A percentile compares a stretch with the other conserved stretches of the same genome.
Conservation (phyloP, 257 asterid genomes). For the Verbena officinalis region DNA sequence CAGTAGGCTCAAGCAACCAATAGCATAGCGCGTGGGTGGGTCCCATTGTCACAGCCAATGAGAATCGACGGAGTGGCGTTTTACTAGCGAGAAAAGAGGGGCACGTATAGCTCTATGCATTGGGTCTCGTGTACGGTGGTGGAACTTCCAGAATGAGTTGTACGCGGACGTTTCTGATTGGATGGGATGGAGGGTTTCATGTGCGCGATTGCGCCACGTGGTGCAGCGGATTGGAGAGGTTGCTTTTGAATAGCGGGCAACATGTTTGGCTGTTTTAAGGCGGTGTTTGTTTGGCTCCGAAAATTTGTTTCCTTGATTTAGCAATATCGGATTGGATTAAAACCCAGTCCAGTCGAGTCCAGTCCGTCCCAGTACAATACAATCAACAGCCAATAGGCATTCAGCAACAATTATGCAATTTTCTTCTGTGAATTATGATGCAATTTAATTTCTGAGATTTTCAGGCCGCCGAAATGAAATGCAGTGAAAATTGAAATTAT, state of each 20-base stretch:
- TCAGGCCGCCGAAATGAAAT: too few species aligned
- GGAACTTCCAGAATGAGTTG: conserved; percentile 31
- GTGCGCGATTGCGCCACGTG: conserved; percentile 31
- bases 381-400: too few species aligned
- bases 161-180: conserved; percentile 15
- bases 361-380: too few species aligned
- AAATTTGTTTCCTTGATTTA: neutral
- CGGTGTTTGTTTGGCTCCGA: conserved; percentile 13
- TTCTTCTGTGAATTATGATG: too few species aligned
- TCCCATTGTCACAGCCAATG: conserved; percentile 33
- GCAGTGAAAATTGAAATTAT: too few species aligned
- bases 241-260: neutral
- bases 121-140: conserved; percentile 36
- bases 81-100: conserved; percentile 24
- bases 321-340: neutral
- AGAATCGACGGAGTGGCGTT: conserved; percentile 38
- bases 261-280: conserved; percentile 12
- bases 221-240: neutral
- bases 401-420: too few species aligned
- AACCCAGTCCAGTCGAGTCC: too few species aligned
- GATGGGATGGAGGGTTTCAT: neutral
- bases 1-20: conserved; percentile 26
- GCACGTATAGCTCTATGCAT: conserved; percentile 34
- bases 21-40: conserved; percentile 16
- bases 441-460: too few species aligned